These are phyloP conservation scores for Yamadazyma buinensis DNA, from an alignment of 1,139 yeast species.

Conservation along the genomic window DNA sequence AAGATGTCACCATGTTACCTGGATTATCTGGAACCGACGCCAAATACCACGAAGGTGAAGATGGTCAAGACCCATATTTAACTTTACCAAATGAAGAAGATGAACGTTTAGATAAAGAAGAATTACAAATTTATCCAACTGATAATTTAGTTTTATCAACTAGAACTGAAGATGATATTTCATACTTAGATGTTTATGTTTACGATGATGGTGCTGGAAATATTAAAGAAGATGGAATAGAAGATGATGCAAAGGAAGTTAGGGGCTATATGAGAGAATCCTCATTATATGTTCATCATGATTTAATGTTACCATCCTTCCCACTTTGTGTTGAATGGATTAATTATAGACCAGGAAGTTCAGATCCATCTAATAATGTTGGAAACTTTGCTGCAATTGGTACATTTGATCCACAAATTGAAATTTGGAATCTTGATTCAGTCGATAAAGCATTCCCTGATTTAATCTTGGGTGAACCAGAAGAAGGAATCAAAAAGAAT, in stretches of 20 bases:
- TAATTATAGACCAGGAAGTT: conserved; percentile 57
- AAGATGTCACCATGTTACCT: conserved; percentile 62
- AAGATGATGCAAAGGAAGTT: conserved; percentile 59
- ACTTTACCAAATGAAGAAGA: conserved; percentile 70
- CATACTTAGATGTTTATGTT: conserved; percentile 87
- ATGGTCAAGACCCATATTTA: conserved; percentile 71
- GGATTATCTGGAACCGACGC: conserved; percentile 58
- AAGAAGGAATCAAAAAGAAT: conserved; percentile 44
- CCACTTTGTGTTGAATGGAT: conserved; percentile 97
- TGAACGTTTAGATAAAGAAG: conserved; percentile 67
- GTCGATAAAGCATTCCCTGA: conserved; percentile 95
- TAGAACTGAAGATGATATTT: conserved; percentile 93
- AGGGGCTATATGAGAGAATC: conserved; percentile 68
- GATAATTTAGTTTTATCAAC: conserved; percentile 89
- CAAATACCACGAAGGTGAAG: conserved; percentile 49
- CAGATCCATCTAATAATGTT: conserved; percentile 31
- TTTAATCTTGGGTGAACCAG: conserved; percentile 80
- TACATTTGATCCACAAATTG: conserved; percentile 96
- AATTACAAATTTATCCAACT: conserved; percentile 81
- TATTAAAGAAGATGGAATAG: conserved; percentile 63
- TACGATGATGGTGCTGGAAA: conserved; percentile 94
- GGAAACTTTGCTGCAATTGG: conserved; percentile 97
- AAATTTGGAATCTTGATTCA: conserved; percentile 92
- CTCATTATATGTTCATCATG: conserved; percentile 90
- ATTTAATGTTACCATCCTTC: conserved; percentile 93